These are phyloP conservation scores for Colletotrichum paranaense DNA, from an alignment of 2,329 filamentous ascomycete genomes.

Conservation along the genomic window DNA sequence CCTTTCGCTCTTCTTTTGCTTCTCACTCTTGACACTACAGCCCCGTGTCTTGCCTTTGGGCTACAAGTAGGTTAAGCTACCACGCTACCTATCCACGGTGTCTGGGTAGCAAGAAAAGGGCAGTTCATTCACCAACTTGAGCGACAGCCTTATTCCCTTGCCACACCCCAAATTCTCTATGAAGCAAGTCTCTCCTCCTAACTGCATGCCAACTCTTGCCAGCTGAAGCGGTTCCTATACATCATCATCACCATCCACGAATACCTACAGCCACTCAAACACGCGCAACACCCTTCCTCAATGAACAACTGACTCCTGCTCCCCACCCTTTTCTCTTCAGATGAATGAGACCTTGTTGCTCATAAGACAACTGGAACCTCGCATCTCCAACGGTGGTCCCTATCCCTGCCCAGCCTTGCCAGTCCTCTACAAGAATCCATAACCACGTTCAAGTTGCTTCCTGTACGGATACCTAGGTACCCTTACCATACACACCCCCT, in stretches of 20 bases:
- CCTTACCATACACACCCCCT: not conserved
- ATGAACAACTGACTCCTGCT: slow-evolving; percentile 24
- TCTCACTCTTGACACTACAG: slow-evolving; percentile 10
- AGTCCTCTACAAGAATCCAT: slow-evolving; percentile 3
- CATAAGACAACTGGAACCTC: slow-evolving; percentile 37
- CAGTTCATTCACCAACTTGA: slow-evolving; percentile 21
- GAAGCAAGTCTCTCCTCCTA: not conserved
- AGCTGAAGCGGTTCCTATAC: slow-evolving; percentile 21
- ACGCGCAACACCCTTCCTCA: slow-evolving; percentile 10
- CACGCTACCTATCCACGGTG: not conserved
- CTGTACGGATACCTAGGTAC: not conserved
- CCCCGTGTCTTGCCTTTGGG: slow-evolving; percentile 12
- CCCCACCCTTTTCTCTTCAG: slow-evolving; percentile 34
- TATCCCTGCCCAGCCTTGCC: slow-evolving; percentile 31
- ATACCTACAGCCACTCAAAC: slow-evolving; percentile 26
- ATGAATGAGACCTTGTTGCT: slow-evolving; percentile 36
- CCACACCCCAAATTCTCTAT: slow-evolving; percentile 6
- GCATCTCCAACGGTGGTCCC: slow-evolving; percentile 34
- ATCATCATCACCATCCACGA: slow-evolving; percentile 21
- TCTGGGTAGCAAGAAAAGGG: slow-evolving; percentile 20
- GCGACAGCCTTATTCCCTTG: slow-evolving; percentile 23
- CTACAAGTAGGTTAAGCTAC: slow-evolving; percentile 15
- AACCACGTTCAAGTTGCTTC: not conserved
- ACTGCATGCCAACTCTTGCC: slow-evolving; percentile 8
- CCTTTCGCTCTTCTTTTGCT: slow-evolving; percentile 2